phyloP scores from a whole-genome alignment of 2,329 filamentous ascomycete species.

The Trichoderma brevicompactum region DNA sequence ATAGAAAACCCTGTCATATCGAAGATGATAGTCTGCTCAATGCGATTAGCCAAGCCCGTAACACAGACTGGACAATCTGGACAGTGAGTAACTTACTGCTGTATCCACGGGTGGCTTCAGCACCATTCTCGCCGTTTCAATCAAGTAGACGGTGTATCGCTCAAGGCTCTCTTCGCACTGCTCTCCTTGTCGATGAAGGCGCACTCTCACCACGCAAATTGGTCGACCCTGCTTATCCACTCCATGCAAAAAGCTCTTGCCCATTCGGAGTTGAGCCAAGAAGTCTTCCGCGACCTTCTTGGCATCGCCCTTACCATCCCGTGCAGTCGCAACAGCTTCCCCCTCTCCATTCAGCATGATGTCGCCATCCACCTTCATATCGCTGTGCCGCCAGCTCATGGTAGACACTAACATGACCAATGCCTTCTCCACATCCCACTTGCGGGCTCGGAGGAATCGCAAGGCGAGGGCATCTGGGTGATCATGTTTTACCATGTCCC shows the following conservation, averaged over 20 bases:
- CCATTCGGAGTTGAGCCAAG: conserved; percentile 79
- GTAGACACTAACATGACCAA: conserved; percentile 93
- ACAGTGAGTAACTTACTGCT: conserved; percentile 65
- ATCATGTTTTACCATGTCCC: conserved; percentile 94
- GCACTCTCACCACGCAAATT: conserved; percentile 82
- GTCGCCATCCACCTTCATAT: conserved; percentile 87
- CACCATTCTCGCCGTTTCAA: conserved; percentile 89
- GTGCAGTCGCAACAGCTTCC: conserved; percentile 63
- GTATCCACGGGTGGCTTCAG: conserved; percentile 83
- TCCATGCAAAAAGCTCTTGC: conserved; percentile 92
- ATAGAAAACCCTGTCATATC: conserved; percentile 94
- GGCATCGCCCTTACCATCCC: conserved; percentile 57
- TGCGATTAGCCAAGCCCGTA: background rate
- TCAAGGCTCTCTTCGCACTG: conserved; percentile 83
- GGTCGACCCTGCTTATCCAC: conserved; percentile 82
- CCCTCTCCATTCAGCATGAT: conserved; percentile 79
- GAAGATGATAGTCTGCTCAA: conserved; percentile 78
- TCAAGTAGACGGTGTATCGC: conserved; percentile 88
- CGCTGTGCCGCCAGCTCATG: conserved; percentile 84
- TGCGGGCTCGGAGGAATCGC: conserved; percentile 84
- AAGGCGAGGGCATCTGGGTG: conserved; percentile 85
- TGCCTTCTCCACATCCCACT: conserved; percentile 94
- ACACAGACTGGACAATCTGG: background rate
- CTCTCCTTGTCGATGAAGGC: conserved; percentile 80
- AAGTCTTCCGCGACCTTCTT: conserved; percentile 75